These are phyloP conservation scores for Botrytis squamosa DNA, from an alignment of 2,329 filamentous ascomycete genomes.

Conservation along the genomic window DNA sequence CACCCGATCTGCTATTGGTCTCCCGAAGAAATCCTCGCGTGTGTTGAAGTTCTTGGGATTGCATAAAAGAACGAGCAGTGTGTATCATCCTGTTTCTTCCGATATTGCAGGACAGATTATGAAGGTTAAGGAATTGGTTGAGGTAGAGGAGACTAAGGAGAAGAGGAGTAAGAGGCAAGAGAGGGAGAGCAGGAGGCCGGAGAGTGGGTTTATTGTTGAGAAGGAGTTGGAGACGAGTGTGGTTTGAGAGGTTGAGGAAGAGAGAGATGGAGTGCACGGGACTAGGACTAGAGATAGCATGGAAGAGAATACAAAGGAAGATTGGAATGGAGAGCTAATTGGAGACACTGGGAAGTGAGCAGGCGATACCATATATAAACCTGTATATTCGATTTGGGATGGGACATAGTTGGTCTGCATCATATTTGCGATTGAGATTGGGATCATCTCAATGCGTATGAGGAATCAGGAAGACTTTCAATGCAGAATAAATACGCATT, in stretches of 20 bases:
- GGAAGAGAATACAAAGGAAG: neutral
- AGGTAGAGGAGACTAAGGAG: slow-evolving; percentile 64
- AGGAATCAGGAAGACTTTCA: neutral
- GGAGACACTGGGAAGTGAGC: neutral
- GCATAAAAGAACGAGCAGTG: slow-evolving; percentile 68
- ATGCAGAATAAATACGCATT: neutral
- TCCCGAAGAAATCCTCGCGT: slow-evolving; percentile 62
- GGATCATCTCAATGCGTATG: neutral
- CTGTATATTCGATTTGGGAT: neutral
- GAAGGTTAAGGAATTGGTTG: slow-evolving; percentile 71
- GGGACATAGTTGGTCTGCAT: neutral
- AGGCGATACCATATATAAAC: neutral
- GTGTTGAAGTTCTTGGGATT: slow-evolving; percentile 70
- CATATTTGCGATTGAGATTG: neutral
- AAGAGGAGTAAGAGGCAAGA: slow-evolving; percentile 59
- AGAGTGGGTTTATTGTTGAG: slow-evolving; percentile 68
- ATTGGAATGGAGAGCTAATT: neutral
- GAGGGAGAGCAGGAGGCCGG: slow-evolving; percentile 60
- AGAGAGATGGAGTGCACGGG: neutral
- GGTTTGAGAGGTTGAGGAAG: neutral
- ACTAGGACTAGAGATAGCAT: neutral
- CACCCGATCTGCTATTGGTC: slow-evolving; percentile 69
- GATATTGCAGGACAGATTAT: slow-evolving; percentile 72
- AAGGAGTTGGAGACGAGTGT: slow-evolving; percentile 35
- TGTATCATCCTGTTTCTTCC: slow-evolving; percentile 68